Evolutionary conservation across 345 rosid genomes (phyloP).

Genomic region (Eucalyptus sp.): DNA sequence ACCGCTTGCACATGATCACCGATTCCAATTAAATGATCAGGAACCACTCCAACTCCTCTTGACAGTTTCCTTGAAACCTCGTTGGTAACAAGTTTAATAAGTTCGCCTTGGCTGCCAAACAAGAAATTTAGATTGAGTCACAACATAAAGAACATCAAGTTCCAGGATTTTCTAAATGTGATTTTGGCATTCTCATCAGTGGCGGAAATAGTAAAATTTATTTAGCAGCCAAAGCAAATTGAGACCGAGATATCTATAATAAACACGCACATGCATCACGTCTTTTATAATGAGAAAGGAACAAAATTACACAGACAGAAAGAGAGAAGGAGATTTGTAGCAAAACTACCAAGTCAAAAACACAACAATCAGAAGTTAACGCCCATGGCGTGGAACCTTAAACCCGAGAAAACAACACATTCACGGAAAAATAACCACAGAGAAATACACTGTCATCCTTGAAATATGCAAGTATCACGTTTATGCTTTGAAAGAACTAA

Average conservation of each 20-base stretch:
- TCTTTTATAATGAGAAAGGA: not conserved
- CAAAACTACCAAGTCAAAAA: not conserved
- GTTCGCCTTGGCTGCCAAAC: not conserved
- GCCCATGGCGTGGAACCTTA: not conserved
- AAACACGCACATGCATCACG: fast-evolving
- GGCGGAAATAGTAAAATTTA: not conserved
- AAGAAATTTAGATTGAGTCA: not conserved
- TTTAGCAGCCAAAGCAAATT: not conserved
- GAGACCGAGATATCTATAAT: not conserved
- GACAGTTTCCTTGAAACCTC: not conserved
- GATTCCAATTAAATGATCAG: not conserved
- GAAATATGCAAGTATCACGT: not conserved
- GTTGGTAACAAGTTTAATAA: not conserved
- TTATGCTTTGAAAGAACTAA: not conserved
- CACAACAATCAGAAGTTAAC: not conserved
- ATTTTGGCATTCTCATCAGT: not conserved
- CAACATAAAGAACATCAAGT: not conserved
- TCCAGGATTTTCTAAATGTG: not conserved
- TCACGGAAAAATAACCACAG: not conserved
- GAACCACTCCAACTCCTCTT: not conserved
- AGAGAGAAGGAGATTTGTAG: not conserved
- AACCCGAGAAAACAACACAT: not conserved
- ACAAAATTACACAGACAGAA: not conserved
- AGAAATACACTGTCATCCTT: not conserved
- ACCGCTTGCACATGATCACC: not conserved